phyloP scores from a whole-genome alignment of 1,139 yeast species.

The Saccharomyces hybrid region DNA sequence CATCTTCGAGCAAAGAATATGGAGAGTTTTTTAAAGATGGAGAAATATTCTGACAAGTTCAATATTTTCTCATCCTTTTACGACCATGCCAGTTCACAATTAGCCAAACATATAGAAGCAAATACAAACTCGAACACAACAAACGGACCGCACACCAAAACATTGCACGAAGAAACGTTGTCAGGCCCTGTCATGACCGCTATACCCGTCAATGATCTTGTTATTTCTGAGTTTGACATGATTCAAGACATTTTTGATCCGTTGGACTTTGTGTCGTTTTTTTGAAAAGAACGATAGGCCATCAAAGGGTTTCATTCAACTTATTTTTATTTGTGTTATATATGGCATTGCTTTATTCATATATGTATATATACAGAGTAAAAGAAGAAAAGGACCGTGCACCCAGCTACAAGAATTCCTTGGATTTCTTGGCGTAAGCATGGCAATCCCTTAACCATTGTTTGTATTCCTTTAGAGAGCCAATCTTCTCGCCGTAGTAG shows the following conservation, averaged over 20 bases:
- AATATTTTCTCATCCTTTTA: slow-evolving; percentile 25
- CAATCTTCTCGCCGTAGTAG: slow-evolving; percentile 92
- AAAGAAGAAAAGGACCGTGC: not conserved
- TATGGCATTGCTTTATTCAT: not conserved
- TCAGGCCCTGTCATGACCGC: not conserved
- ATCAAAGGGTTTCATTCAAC: not conserved
- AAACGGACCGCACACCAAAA: not conserved
- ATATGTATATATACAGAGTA: not conserved
- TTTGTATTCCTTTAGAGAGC: slow-evolving; percentile 75
- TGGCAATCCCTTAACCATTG: slow-evolving; percentile 95
- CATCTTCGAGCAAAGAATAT: not conserved
- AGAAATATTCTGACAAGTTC: slow-evolving; percentile 7
- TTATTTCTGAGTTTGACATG: slow-evolving; percentile 5
- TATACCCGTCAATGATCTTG: not conserved
- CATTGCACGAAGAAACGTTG: not conserved
- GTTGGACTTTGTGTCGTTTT: slow-evolving; percentile 22
- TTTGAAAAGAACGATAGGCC: slow-evolving; percentile 3
- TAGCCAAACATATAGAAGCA: slow-evolving; percentile 14
- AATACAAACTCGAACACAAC: slow-evolving; percentile 5
- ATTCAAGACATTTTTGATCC: slow-evolving; percentile 26
- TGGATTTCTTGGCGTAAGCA: slow-evolving; percentile 78
- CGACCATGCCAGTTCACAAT: slow-evolving; percentile 19
- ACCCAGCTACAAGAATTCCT: slow-evolving; percentile 57
- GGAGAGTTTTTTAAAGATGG: not conserved
- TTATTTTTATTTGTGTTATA: not conserved